phyloP scores from a whole-genome alignment of 2,329 filamentous ascomycete genomes.

The Trichoderma koningii region DNA sequence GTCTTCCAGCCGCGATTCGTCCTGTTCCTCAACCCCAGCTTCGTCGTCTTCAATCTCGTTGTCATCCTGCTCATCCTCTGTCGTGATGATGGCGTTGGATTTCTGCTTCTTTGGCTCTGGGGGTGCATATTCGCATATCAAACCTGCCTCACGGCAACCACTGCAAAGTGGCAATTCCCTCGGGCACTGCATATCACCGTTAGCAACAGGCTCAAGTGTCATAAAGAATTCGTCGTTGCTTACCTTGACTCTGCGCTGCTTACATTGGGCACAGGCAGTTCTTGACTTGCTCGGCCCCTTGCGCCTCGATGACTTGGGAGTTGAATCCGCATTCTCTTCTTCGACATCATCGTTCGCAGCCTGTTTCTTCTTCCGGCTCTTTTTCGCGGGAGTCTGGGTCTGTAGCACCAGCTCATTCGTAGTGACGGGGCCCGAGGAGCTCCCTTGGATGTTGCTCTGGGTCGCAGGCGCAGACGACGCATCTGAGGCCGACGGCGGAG shows the following conservation, averaged over 20 bases:
- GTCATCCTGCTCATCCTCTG: conserved; percentile 31
- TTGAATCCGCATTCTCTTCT: conserved; percentile 4
- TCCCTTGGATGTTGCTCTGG: conserved; percentile 31
- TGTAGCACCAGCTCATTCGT: conserved; percentile 39
- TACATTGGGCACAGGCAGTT: conserved; percentile 43
- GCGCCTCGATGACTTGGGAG: conserved; percentile 31
- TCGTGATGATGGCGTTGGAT: conserved; percentile 30
- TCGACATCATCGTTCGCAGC: background rate
- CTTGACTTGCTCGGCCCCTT: conserved; percentile 36
- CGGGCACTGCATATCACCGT: conserved; percentile 42
- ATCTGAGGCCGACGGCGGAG: conserved; percentile 36
- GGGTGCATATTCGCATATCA: conserved; percentile 46
- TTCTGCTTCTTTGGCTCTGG: conserved; percentile 36
- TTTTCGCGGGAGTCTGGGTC: conserved; percentile 28
- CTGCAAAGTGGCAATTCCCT: conserved; percentile 45
- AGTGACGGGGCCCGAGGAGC: conserved; percentile 36
- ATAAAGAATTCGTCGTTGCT: conserved; percentile 13
- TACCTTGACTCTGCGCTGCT: conserved; percentile 44
- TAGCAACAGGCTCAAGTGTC: conserved; percentile 23
- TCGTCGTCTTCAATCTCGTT: conserved; percentile 18
- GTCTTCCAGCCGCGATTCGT: background rate
- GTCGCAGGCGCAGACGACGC: conserved; percentile 31
- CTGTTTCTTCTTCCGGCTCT: background rate
- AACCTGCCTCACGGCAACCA: conserved; percentile 40
- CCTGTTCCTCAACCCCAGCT: conserved; percentile 24